Base-by-base conservation (phyloP, 345 rosid species). In the Firmiana major region DNA sequence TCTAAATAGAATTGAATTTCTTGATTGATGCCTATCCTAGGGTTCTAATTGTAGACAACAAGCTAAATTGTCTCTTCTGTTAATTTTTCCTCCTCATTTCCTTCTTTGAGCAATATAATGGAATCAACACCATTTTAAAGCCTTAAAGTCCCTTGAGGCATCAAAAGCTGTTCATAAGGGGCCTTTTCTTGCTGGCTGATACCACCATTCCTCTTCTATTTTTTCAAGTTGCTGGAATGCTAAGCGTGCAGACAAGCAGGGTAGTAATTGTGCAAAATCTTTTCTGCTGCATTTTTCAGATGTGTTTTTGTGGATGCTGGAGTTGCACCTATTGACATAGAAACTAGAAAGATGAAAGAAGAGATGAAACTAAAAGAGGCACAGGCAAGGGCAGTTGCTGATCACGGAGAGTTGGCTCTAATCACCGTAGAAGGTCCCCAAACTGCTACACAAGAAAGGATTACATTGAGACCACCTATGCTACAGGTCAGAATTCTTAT, bases 251-350 rank as follows among this genome's bases (percentile, higher is more conserved):
- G 74, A 49, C 22, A 70, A 49, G 43, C 24, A 28, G 16, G 28
- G 24, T 49, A 28, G 16, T 71, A 17, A 71, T 34, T 71, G 59
- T 31, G 19, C 60, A 49, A 71, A 2, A n/a, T 9, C 17, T 17
- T 71, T 51, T 31, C 10, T 71, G 28, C 60, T 51, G 59, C 57
- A 70, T 77, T 81, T 66, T 81, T 73, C 86, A 93, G 99, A 83
- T 92, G 98, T 88, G 97, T 96, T 63, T 96, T 92, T 84, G 98
- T 96, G 72, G 98, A 96, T 80, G 97, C 97, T 76, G 99, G 99
- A 80, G 90, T 96, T 79, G 87, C 98, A 49, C 90, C 91, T 58
- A 87, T 93, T 77, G 99, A 96, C 84, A 68, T 93, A 77, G 99
- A 93, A 88, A 91, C 95, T 34, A 89, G 84, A 84, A 93, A 81